Evolutionary conservation across 2,329 filamentous ascomycete genomes (phyloP), one percentile per base, ranked within the genome.

Genomic region (Mycogone perniciosa): DNA sequence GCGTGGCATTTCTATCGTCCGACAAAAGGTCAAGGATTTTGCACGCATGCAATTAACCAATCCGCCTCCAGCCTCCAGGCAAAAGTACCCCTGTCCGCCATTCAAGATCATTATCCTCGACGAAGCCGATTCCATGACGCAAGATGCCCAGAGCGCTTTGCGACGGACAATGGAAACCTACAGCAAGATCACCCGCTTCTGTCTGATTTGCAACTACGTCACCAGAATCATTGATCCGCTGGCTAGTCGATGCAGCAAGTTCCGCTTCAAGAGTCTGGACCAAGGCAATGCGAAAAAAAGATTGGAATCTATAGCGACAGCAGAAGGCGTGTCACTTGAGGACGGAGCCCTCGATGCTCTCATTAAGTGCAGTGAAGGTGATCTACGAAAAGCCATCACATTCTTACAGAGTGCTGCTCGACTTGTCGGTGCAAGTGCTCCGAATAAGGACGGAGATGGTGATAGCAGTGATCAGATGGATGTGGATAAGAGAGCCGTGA

Each of bases 61-160:
- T 58, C 84, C 88, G 2, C 84, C 89, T 0, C 71, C 84, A 55
- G 74, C 84, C 60, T 80, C 88, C 73, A 75, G 82, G 70, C 70
- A 76, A 53, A 72, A 85, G 64, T 96, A 95, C 63, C 91, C 93
- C 0, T 97, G 92, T 66, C 93, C 93, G 26, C 93, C 93, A 0
- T 99, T 96, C 76, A 99, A 99, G 74, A 96, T 99, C 66, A 92
- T 99, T 65, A 89, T 99, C 54, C 82, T 99, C 53, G 93, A 99
- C 70, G 93, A 99, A 73, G 93, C 93, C 59, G 93, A 99, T 68
- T 93, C 87, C 59, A 97, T 99, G 92, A 99, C 93, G 37, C 92
- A 97, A 69, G 95, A 99, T 71, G 93, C 93, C 9, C 93, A 99
- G 74, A 88, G 84, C 54, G 93, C 95, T 5, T 76, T 99, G 51